These are phyloP conservation scores for Coemansia sp. DNA, from an alignment of 192 early-diverging fungal genomes.

Conservation along the genomic window DNA sequence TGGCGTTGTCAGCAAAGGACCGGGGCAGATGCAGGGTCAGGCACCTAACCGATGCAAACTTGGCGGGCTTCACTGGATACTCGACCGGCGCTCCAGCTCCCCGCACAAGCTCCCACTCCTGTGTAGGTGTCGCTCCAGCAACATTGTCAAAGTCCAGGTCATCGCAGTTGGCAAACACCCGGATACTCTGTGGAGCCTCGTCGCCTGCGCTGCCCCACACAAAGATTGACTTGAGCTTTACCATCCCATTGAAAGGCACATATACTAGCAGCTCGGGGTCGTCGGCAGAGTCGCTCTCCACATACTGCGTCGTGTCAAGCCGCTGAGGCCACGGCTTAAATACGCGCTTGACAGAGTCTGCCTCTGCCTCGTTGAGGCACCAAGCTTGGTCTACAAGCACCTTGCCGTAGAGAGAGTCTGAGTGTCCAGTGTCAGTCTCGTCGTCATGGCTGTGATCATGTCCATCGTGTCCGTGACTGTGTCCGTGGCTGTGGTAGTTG, in stretches of 20 bases:
- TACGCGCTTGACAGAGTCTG: conserved; percentile 63
- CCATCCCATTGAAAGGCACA: conserved; percentile 87
- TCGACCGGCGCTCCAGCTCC: conserved; percentile 58
- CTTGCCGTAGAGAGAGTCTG: conserved; percentile 68
- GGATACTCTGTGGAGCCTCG: conserved; percentile 64
- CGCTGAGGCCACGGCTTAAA: conserved; percentile 87
- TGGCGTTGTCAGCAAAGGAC: conserved; percentile 73
- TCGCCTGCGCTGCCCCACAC: conserved; percentile 64
- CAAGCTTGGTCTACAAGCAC: conserved; percentile 76
- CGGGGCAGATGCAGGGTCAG: conserved; percentile 78
- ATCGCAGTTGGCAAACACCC: conserved; percentile 86
- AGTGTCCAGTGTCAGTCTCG: conserved; percentile 64
- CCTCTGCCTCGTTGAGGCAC: conserved; percentile 75
- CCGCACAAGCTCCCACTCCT: conserved; percentile 79
- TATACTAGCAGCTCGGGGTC: conserved; percentile 89
- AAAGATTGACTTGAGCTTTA: conserved; percentile 89
- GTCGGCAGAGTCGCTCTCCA: conserved; percentile 66
- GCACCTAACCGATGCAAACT: conserved; percentile 74
- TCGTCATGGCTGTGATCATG: conserved; percentile 72
- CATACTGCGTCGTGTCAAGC: conserved; percentile 62
- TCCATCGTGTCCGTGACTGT: conserved; percentile 45
- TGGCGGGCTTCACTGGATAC: conserved; percentile 65
- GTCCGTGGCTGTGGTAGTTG: conserved; percentile 53
- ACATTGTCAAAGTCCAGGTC: conserved; percentile 89
- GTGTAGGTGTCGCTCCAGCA: conserved; percentile 63